Evolutionary conservation across 371 early-diverging fungal genomes (phyloP), one percentile per base, ranked within the genome.

Genomic region (Sporodiniella umbellata): DNA sequence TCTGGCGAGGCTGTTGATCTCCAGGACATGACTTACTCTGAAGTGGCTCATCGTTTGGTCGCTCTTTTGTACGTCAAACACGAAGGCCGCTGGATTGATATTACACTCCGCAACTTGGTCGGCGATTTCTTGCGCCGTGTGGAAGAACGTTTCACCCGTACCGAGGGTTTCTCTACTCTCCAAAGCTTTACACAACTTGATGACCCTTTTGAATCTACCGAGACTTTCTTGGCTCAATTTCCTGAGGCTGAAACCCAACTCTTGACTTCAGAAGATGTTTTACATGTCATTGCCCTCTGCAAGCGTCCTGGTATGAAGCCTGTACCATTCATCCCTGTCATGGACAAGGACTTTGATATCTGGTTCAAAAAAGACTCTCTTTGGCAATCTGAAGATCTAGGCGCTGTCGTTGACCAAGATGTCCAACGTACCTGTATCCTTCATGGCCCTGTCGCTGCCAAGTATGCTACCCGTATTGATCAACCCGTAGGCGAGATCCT

Each of bases 281-380:
- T 89, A 65, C 90, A 92, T 74, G 94, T 97, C 71, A 60, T 95
- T 40, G 78, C 84, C 57, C 76, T 90, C 45, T 92, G 90, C 70
- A 80, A 86, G 49, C 84, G 84, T 45, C 91, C 87, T 25, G 84
- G 84, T 38, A 88, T 90, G 57, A 95, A 94, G 80, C 96, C 94
- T 26, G 91, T 93, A 18, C 90, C 94, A 12, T 96, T 94, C 68
- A 88, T 97, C 42, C 95, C 94, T 15, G 85, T 89, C 22, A 64
- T 96, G 56, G 95, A 95, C 66, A 90, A 90, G 75, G 88, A 90
- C 65, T 93, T 97, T 68, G 93, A 93, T 65, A 79, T 86, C 42
- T 91, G 94, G 93, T 86, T 95, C 79, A 95, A 95, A 85, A 96
- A 96, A 86, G 97, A 96, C 69, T 91, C 92, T 25, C 78, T 95